Conservation (phyloP, 257 asterid species). For the Solanum rostratum region DNA sequence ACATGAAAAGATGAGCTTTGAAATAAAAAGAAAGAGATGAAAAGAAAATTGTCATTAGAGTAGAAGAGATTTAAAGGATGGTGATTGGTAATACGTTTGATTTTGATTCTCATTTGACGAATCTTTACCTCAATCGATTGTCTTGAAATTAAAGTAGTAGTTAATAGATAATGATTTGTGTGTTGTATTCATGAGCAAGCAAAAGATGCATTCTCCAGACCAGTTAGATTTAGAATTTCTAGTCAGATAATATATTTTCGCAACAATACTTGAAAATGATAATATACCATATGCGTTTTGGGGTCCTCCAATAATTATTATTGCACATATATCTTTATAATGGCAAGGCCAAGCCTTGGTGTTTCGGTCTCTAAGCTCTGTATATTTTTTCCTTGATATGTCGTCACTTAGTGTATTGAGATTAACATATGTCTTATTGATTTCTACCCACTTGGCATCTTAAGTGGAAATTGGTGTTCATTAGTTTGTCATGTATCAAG, state of each 20-base stretch:
- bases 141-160: neutral
- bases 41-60: neutral
- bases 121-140: neutral
- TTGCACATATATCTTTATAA: no score
- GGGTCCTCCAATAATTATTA: no score
- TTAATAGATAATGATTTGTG: neutral
- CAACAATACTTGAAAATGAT: no score
- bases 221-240: no score
- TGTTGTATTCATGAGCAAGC: neutral
- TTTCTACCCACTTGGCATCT: neutral
- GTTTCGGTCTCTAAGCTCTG: neutral
- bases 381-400: neutral
- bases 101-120: neutral
- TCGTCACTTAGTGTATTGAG: neutral
- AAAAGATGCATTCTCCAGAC: neutral
- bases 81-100: no score
- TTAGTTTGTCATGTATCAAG: neutral
- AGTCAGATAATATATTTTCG: no score
- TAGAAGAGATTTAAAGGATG: neutral
- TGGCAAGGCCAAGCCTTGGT: no score
- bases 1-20: neutral
- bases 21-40: neutral
- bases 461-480: neutral
- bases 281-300: no score
- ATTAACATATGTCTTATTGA: neutral